Percentiles rank a stretch among this genome's conserved stretches.
Conservation (phyloP, 2,329 filamentous ascomycete genomes). For the Aspergillus sojae region DNA sequence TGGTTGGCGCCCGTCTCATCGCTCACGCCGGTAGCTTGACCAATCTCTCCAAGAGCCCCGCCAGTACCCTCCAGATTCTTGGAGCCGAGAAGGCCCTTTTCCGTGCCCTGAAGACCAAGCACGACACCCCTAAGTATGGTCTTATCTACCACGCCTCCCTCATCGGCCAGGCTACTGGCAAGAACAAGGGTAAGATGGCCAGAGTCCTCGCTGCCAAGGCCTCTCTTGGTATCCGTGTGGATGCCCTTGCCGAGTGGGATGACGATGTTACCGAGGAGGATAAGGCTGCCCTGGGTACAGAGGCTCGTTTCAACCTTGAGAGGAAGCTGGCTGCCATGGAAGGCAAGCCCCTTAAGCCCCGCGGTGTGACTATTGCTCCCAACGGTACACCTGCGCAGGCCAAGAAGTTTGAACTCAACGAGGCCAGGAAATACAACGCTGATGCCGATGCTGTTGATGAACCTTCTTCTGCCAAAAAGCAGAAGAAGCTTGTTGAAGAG, state of each 20-base stretch:
- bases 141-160: slow-evolving; percentile 90
- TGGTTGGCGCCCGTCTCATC: slow-evolving; percentile 92
- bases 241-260: slow-evolving; percentile 81
- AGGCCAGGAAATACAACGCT: slow-evolving; percentile 89
- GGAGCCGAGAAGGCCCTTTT: slow-evolving; percentile 99
- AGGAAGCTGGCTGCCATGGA: slow-evolving; percentile 65
- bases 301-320: slow-evolving; percentile 52
- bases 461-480: slow-evolving; percentile 49
- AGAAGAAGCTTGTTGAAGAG: slow-evolving; percentile 52
- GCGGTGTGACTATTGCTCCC: slow-evolving; percentile 73
- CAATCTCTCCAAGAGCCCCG: slow-evolving; percentile 92
- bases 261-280: slow-evolving; percentile 85
- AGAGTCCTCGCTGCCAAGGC: slow-evolving; percentile 94
- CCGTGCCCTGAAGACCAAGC: slow-evolving; percentile 97
- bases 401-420: slow-evolving; percentile 81
- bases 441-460: slow-evolving; percentile 85
- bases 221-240: slow-evolving; percentile 87
- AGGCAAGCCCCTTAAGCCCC: slow-evolving; percentile 82
- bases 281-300: slow-evolving; percentile 76
- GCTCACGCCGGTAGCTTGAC: slow-evolving; percentile 92
- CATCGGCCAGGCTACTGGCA: slow-evolving; percentile 93
- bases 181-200: slow-evolving; percentile 99
- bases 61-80: slow-evolving; percentile 95
- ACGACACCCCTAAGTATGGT: slow-evolving; percentile 98
- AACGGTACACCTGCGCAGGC: slow-evolving; percentile 67